Evolutionary conservation across 441 rosid genomes (phyloP).

Genomic region (Croton laevigatus): DNA sequence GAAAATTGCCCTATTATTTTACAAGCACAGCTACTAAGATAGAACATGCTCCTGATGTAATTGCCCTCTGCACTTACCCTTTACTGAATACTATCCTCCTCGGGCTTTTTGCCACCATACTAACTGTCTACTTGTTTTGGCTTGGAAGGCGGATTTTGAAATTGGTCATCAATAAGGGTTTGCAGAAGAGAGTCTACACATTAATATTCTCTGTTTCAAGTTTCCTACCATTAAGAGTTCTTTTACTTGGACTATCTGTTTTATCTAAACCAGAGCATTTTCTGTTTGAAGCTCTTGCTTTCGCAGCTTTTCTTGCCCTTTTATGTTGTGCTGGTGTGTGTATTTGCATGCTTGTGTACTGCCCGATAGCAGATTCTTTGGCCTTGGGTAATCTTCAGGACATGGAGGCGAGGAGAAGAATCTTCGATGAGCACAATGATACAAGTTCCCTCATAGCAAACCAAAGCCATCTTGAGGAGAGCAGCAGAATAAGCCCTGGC

Average conservation of each 20-base stretch:
- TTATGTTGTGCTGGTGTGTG: constrained; percentile 70
- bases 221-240: constrained; percentile 84
- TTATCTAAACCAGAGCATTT: constrained; percentile 61
- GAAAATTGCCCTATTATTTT: constrained; percentile 59
- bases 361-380: constrained; percentile 86
- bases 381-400: constrained; percentile 70
- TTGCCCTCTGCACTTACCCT: constrained; percentile 86
- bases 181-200: constrained; percentile 83
- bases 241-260: constrained; percentile 81
- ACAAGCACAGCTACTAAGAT: constrained; percentile 46
- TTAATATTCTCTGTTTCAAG: constrained; percentile 77
- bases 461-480: constrained; percentile 51
- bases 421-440: constrained; percentile 56
- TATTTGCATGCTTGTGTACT: constrained; percentile 79
- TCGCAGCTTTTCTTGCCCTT: constrained; percentile 78
- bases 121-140: constrained; percentile 79
- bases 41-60: constrained; percentile 29
- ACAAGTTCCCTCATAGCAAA: constrained; percentile 60
- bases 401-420: constrained; percentile 54
- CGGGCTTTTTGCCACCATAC: constrained; percentile 63
- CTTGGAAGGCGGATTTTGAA: constrained; percentile 85
- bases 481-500: constrained; percentile 44
- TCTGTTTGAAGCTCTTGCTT: constrained; percentile 72
- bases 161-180: constrained; percentile 84
- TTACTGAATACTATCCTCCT: constrained; percentile 76